A percentile compares a stretch with the other conserved stretches of the same genome.
Conservation (phyloP, 2,329 filamentous ascomycete species). For the Paraconiothyrium sp. region DNA sequence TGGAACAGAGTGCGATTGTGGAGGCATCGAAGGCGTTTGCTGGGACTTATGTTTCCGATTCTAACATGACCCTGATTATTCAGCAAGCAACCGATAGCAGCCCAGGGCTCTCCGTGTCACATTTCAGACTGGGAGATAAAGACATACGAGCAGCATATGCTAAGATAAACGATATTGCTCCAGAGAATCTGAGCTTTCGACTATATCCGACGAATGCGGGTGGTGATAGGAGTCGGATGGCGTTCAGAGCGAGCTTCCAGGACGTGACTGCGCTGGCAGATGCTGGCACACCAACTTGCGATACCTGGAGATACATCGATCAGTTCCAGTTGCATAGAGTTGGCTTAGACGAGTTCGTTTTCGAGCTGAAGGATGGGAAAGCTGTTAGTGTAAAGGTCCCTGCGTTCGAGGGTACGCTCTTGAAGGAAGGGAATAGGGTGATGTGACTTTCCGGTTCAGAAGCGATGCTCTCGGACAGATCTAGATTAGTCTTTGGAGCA, state of each 20-base stretch:
- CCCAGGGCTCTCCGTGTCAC: slow-evolving; percentile 13
- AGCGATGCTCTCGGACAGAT: no score
- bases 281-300: slow-evolving; percentile 23
- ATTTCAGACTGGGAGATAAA: background rate
- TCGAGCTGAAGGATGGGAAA: slow-evolving; percentile 14
- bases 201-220: slow-evolving; percentile 18
- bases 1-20: slow-evolving; percentile 23
- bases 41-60: slow-evolving; percentile 9
- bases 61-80: slow-evolving; percentile 11
- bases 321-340: slow-evolving; percentile 12
- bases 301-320: slow-evolving; percentile 22
- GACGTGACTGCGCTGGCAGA: slow-evolving; percentile 15
- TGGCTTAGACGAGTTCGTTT: slow-evolving; percentile 20
- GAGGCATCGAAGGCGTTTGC: slow-evolving; percentile 28
- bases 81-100: slow-evolving; percentile 9
- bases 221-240: background rate
- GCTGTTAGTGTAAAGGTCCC: slow-evolving; percentile 9
- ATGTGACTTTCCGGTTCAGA: background rate
- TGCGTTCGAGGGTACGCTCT: slow-evolving; percentile 10
- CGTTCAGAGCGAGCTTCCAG: slow-evolving; percentile 20
- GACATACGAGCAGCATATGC: slow-evolving; percentile 18
- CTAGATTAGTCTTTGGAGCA: no score
- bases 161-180: slow-evolving; percentile 6
- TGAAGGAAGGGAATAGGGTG: background rate
- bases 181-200: slow-evolving; percentile 20